Percentiles rank a stretch among this genome's conserved stretches.
Evolutionary conservation across 1,139 yeast genomes (phyloP).

Genomic region (Petasospora rhodanensis): DNA sequence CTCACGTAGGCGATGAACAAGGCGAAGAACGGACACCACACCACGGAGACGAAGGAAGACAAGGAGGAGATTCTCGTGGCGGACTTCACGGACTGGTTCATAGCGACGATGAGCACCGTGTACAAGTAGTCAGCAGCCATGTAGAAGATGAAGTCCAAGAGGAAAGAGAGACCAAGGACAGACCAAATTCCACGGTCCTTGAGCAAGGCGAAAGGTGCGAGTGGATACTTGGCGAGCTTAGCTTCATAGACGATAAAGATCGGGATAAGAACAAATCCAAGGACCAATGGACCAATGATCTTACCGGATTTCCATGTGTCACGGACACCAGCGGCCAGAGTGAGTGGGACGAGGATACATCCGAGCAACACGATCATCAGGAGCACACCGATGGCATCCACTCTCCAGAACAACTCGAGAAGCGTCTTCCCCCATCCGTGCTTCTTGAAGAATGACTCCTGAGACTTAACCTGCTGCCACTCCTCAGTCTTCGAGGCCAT

Average conservation of each 20-base stretch:
- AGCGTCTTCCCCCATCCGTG: conserved; percentile 25
- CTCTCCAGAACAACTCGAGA: conserved; percentile 36
- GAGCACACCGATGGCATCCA: conserved; percentile 52
- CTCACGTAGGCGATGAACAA: conserved; percentile 47
- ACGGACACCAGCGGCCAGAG: conserved; percentile 56
- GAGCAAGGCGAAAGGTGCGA: conserved; percentile 52
- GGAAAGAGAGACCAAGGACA: conserved; percentile 40
- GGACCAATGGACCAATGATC: conserved; percentile 58
- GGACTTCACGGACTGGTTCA: conserved; percentile 51
- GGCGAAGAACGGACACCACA: conserved; percentile 58
- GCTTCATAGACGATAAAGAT: conserved; percentile 52
- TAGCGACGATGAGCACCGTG: conserved; percentile 59
- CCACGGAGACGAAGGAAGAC: conserved; percentile 61
- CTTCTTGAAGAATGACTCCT: conserved; percentile 27
- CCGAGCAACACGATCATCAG: conserved; percentile 49
- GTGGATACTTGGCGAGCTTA: conserved; percentile 47
- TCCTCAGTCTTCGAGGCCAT: conserved; percentile 49
- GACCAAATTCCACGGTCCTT: conserved; percentile 69
- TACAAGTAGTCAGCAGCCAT: conserved; percentile 69
- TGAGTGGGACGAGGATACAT: conserved; percentile 43
- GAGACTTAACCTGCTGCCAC: conserved; percentile 32
- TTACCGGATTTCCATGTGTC: conserved; percentile 51
- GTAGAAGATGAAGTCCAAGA: conserved; percentile 50
- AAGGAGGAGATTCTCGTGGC: conserved; percentile 67
- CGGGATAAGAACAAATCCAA: conserved; percentile 58